phyloP scores from a whole-genome alignment of 805 yeast genomes.

The Yarrowia sp. region DNA sequence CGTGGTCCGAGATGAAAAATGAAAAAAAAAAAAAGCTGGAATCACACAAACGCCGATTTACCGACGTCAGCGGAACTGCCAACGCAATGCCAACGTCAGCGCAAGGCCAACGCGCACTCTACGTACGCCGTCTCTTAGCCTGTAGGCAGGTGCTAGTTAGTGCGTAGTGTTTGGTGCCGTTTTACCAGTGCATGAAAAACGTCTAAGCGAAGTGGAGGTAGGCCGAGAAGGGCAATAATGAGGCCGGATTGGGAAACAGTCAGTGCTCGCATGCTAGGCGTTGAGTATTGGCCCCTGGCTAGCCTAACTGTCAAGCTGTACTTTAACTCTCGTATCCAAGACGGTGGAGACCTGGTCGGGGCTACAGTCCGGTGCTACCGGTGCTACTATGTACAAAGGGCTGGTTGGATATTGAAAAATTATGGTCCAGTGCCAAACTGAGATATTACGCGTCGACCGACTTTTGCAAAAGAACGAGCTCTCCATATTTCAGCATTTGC shows the following conservation, averaged over 20 bases:
- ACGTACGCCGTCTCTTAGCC: too few species aligned
- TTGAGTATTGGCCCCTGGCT: background rate
- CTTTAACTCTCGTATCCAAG: slow-evolving; percentile 9
- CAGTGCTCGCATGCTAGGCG: slow-evolving; percentile 12
- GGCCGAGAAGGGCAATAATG: background rate
- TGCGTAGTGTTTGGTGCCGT: background rate
- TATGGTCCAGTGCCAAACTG: too few species aligned
- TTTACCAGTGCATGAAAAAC: background rate
- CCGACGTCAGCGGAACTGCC: too few species aligned
- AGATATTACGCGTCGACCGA: too few species aligned
- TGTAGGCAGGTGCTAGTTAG: background rate
- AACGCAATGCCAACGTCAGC: too few species aligned
- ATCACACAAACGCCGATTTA: background rate
- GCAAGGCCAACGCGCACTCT: too few species aligned
- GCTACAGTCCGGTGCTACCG: too few species aligned
- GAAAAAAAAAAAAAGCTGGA: background rate
- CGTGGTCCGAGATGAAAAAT: too few species aligned
- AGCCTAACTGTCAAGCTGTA: background rate
- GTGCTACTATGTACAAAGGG: too few species aligned
- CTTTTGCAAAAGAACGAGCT: too few species aligned
- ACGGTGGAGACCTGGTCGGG: background rate
- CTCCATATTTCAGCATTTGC: too few species aligned
- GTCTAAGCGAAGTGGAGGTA: slow-evolving; percentile 14
- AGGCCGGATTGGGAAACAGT: background rate
- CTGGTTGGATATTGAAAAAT: too few species aligned